phyloP scores from a whole-genome alignment of 306 rosid genomes.

The Dalbergia oliveri region DNA sequence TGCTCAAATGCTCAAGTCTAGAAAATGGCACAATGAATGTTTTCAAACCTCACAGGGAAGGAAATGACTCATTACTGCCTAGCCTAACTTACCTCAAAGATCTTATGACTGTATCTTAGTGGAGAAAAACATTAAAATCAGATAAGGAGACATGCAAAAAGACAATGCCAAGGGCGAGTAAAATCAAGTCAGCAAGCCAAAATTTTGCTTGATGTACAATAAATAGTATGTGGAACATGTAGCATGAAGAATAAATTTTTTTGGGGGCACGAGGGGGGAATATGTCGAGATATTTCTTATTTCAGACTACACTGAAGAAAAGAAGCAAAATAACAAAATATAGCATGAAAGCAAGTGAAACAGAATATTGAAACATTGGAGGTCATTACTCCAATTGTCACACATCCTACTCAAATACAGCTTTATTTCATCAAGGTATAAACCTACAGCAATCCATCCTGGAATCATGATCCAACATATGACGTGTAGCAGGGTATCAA shows the following conservation, averaged over 20 bases:
- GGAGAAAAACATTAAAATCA: neutral
- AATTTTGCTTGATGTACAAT: too few relatives aligned
- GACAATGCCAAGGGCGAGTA: conserved; percentile 16
- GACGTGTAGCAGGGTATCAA: neutral
- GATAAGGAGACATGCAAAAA: neutral
- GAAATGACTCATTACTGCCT: neutral
- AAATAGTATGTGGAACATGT: too few relatives aligned
- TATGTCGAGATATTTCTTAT: too few relatives aligned
- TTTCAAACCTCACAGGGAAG: conserved; percentile 10
- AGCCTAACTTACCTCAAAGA: conserved; percentile 7
- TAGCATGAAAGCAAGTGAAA: neutral
- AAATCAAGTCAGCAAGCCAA: neutral
- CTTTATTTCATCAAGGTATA: conserved; percentile 18
- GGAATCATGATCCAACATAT: neutral
- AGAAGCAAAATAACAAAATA: too few relatives aligned
- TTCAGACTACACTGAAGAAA: too few relatives aligned
- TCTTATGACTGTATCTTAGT: conserved; percentile 3
- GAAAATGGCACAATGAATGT: conserved; percentile 11
- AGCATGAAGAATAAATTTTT: too few relatives aligned
- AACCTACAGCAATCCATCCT: neutral
- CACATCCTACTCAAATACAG: neutral
- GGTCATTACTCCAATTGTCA: neutral
- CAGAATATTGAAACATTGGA: neutral
- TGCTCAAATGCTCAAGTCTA: conserved; percentile 3
- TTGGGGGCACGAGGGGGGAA: too few relatives aligned